These are phyloP conservation scores for Dentipellis fragilis DNA, from an alignment of 768 basidiomycete genomes.

Conservation along the genomic window DNA sequence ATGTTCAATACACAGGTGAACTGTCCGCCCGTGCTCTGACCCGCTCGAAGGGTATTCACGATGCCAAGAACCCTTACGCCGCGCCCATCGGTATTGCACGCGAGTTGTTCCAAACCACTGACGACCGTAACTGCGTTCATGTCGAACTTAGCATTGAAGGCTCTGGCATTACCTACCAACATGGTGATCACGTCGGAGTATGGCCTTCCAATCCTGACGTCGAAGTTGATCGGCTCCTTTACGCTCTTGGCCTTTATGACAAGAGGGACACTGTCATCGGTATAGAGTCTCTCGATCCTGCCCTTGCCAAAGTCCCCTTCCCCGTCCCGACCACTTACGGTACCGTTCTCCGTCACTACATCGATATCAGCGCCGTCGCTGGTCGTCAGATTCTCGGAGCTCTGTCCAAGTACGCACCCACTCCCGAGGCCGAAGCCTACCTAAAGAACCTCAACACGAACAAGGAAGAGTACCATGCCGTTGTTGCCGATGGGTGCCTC, in stretches of 20 bases:
- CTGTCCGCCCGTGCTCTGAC: constrained; percentile 90
- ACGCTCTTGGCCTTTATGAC: constrained; percentile 71
- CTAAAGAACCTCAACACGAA: constrained; percentile 71
- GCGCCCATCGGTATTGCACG: constrained; percentile 68
- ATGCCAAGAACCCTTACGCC: constrained; percentile 94
- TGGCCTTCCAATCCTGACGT: constrained; percentile 94
- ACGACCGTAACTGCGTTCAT: constrained; percentile 87
- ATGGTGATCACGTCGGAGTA: constrained; percentile 95
- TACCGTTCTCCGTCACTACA: constrained; percentile 91
- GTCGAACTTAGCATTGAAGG: constrained; percentile 90
- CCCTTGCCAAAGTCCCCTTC: constrained; percentile 97
- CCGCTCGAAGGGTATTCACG: constrained; percentile 90
- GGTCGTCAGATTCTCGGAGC: constrained; percentile 89
- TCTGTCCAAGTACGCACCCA: constrained; percentile 83
- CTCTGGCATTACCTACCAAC: constrained; percentile 96
- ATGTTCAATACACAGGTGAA: constrained; percentile 51
- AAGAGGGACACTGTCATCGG: constrained; percentile 79
- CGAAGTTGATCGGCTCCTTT: constrained; percentile 85
- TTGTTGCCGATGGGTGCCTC: constrained; percentile 74
- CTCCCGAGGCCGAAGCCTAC: constrained; percentile 60
- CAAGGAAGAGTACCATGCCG: constrained; percentile 78
- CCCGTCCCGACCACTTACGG: constrained; percentile 93
- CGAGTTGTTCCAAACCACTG: constrained; percentile 72
- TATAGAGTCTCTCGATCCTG: constrained; percentile 96
- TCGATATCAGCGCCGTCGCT: constrained; percentile 91